phyloP scores from a whole-genome alignment of 495 filamentous ascomycete genomes.

The Trichoderma asperelloides region DNA sequence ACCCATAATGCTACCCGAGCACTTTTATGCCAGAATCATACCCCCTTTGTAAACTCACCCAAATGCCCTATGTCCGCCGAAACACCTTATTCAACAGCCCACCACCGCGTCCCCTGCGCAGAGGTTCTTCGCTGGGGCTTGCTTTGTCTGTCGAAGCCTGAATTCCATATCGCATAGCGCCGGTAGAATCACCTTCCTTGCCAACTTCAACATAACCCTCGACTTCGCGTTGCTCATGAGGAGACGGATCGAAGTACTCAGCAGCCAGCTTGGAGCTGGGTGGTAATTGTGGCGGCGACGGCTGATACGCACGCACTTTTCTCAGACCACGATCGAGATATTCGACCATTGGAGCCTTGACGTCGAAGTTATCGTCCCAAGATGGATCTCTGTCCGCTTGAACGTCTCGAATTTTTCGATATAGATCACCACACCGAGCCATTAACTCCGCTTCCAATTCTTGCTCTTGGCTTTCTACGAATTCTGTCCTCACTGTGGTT shows the following conservation, averaged over 20 bases:
- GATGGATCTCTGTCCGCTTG: slow-evolving; percentile 1
- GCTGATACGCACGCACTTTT: slow-evolving; percentile 18
- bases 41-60: background rate
- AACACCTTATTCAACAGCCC: slow-evolving; percentile 9
- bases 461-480: background rate
- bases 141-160: background rate
- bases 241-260: slow-evolving; percentile 8
- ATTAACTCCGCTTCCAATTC: background rate
- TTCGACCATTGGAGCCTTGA: slow-evolving; percentile 17
- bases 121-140: slow-evolving; percentile 1
- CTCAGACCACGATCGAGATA: slow-evolving; percentile 16
- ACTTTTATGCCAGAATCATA: background rate
- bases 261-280: slow-evolving; percentile 7
- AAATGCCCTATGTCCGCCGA: background rate
- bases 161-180: background rate
- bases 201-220: slow-evolving; percentile 5
- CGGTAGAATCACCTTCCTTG: background rate
- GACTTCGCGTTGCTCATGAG: background rate
- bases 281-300: background rate
- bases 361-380: slow-evolving; percentile 11
- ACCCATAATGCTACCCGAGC: background rate
- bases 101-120: background rate
- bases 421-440: background rate
- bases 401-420: background rate
- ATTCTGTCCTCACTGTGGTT: background rate